Evolutionary conservation across 495 filamentous ascomycete species (phyloP).

Genomic region (Penicillium canescens): DNA sequence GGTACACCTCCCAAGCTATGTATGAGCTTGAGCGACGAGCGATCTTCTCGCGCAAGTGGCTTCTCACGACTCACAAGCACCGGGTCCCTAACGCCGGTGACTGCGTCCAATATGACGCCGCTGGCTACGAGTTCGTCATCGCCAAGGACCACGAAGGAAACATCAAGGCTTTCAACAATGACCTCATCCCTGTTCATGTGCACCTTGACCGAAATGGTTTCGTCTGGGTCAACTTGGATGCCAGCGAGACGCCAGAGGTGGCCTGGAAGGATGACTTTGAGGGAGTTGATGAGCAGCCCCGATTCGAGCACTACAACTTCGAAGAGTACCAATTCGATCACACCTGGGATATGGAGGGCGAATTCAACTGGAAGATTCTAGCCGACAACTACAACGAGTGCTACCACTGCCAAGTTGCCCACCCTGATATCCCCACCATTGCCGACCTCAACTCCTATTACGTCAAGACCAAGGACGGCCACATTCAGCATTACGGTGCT

Average conservation of each 20-base stretch:
- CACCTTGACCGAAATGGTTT: conserved; percentile 49
- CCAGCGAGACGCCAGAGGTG: conserved; percentile 28
- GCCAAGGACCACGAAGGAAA: conserved; percentile 39
- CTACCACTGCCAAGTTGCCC: conserved; percentile 51
- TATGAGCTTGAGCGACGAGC: conserved; percentile 48
- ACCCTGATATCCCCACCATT: conserved; percentile 45
- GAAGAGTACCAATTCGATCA: conserved; percentile 48
- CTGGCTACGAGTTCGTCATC: conserved; percentile 48
- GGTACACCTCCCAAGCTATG: conserved; percentile 47
- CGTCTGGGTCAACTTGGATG: conserved; percentile 50
- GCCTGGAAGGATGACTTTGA: conserved; percentile 45
- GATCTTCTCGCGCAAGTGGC: conserved; percentile 51
- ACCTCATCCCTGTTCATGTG: conserved; percentile 38
- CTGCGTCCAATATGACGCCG: conserved; percentile 43
- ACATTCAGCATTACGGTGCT: conserved; percentile 44
- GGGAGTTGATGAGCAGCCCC: conserved; percentile 39
- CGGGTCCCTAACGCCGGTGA: conserved; percentile 46
- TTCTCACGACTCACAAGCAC: conserved; percentile 48
- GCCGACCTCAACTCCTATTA: conserved; percentile 43
- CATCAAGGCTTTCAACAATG: conserved; percentile 50
- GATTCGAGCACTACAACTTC: conserved; percentile 45
- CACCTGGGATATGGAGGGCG: conserved; percentile 45
- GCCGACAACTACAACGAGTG: conserved; percentile 56
- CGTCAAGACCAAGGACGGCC: conserved; percentile 38
- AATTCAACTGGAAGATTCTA: conserved; percentile 52